Percentiles rank a stretch among this genome's conserved stretches.
phyloP scores from a whole-genome alignment of 2,329 filamentous ascomycete species.

The Fusarium virguliforme region DNA sequence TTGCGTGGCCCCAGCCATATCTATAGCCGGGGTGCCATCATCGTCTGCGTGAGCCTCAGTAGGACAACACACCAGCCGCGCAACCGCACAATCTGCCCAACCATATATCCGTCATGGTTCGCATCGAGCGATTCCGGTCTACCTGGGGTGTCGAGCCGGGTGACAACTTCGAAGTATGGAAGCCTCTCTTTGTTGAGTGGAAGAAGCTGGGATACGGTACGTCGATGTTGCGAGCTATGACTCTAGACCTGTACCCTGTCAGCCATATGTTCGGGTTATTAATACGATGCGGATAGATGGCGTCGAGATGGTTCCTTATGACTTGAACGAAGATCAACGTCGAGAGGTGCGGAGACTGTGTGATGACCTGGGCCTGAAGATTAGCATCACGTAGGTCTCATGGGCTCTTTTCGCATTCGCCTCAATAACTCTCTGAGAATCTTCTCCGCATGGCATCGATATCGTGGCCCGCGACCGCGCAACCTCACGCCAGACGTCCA shows the following conservation, averaged over 20 bases:
- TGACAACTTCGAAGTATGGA: not conserved
- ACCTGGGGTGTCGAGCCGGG: constrained; percentile 6
- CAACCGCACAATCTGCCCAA: accelerated
- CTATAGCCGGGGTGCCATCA: not conserved
- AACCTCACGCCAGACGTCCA: constrained; percentile 15
- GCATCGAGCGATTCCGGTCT: not conserved
- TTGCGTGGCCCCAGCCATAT: not conserved
- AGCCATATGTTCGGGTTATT: not conserved
- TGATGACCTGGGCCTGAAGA: not conserved
- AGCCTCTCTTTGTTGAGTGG: not conserved
- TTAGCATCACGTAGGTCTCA: not conserved
- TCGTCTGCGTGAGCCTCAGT: not conserved
- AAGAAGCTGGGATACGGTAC: constrained; percentile 2
- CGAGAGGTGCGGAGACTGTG: not conserved
- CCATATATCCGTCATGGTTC: not conserved
- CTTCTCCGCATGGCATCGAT: constrained; percentile 10
- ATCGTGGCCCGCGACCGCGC: not conserved
- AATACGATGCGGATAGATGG: not conserved
- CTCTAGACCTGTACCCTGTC: no score
- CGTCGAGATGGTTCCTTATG: constrained; percentile 2
- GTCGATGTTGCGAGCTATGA: not conserved
- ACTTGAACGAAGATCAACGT: not conserved
- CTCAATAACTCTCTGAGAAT: not conserved
- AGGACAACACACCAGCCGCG: not conserved
- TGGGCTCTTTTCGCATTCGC: accelerated